Evolutionary conservation across 1,139 yeast genomes (phyloP).

Genomic region (Taphrina confusa): DNA sequence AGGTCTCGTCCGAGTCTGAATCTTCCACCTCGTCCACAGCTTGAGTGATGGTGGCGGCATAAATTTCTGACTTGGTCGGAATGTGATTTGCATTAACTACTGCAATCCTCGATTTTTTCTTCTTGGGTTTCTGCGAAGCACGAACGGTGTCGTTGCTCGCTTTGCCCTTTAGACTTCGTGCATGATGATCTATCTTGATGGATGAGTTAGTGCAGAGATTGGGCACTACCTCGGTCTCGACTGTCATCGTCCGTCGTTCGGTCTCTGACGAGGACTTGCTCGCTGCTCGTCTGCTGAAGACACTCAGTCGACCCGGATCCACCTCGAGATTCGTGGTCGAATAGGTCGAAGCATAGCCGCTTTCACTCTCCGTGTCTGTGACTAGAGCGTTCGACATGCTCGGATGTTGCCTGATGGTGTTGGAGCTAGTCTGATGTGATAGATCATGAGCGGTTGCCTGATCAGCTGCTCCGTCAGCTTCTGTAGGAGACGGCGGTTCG

Average conservation of each 20-base stretch:
- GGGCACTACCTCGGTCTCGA: slow-evolving; percentile 33
- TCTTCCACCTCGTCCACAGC: slow-evolving; percentile 89
- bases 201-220: background rate
- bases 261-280: slow-evolving; percentile 22
- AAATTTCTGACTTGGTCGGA: slow-evolving; percentile 74
- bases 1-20: slow-evolving; percentile 88
- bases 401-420: slow-evolving; percentile 7
- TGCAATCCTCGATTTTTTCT: slow-evolving; percentile 23
- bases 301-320: slow-evolving; percentile 26
- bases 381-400: slow-evolving; percentile 5
- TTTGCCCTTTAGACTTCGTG: slow-evolving; percentile 15
- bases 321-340: slow-evolving; percentile 1
- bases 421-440: slow-evolving; percentile 4
- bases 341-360: background rate
- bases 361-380: slow-evolving; percentile 22
- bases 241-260: slow-evolving; percentile 25
- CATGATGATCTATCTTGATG: slow-evolving; percentile 22
- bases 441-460: background rate
- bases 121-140: slow-evolving; percentile 23
- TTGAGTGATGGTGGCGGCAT: slow-evolving; percentile 90
- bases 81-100: slow-evolving; percentile 21
- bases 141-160: slow-evolving; percentile 28
- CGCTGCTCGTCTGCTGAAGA: slow-evolving; percentile 30
- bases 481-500: slow-evolving; percentile 27
- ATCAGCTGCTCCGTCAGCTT: background rate